phyloP scores from a whole-genome alignment of 352 stramenopile genomes.

The Globisporangium nagaii region DNA sequence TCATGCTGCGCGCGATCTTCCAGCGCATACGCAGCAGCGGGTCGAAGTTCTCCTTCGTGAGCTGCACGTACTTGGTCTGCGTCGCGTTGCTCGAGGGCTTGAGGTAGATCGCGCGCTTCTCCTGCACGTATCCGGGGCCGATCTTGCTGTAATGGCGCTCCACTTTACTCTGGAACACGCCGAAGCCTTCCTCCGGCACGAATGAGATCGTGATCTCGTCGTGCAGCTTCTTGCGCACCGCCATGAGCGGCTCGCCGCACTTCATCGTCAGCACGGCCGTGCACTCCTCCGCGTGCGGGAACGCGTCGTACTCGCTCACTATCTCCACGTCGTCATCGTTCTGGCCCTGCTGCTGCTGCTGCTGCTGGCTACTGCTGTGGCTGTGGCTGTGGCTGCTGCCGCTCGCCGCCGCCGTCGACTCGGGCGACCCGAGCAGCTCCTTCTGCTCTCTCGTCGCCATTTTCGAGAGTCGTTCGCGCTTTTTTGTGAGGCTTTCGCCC shows the following conservation, averaged over 20 bases:
- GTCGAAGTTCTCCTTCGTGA: slow-evolving; percentile 74
- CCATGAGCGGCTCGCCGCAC: slow-evolving; percentile 64
- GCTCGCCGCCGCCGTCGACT: too few relatives aligned
- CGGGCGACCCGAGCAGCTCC: too few relatives aligned
- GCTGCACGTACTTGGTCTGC: slow-evolving; percentile 72
- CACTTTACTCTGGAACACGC: slow-evolving; percentile 72
- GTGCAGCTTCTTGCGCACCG: slow-evolving; percentile 76
- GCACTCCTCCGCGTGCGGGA: slow-evolving; percentile 60
- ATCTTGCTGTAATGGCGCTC: slow-evolving; percentile 69
- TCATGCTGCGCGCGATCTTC: slow-evolving; percentile 77
- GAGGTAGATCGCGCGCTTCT: slow-evolving; percentile 65
- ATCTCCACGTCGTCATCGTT: slow-evolving; percentile 4
- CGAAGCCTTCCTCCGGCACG: slow-evolving; percentile 67
- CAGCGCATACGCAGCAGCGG: slow-evolving; percentile 58
- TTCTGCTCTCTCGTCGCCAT: too few relatives aligned
- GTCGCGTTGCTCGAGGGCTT: slow-evolving; percentile 72
- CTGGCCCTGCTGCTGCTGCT: neutral
- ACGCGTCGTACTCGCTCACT: slow-evolving; percentile 27
- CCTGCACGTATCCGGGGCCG: slow-evolving; percentile 50
- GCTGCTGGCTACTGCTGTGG: neutral
- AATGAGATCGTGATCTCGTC: slow-evolving; percentile 67
- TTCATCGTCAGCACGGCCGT: slow-evolving; percentile 72
- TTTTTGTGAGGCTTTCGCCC: too few relatives aligned
- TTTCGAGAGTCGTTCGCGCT: too few relatives aligned
- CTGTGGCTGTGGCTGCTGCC: too few relatives aligned